phyloP scores from a whole-genome alignment of 805 yeast genomes.

The Candida hungchunana region DNA sequence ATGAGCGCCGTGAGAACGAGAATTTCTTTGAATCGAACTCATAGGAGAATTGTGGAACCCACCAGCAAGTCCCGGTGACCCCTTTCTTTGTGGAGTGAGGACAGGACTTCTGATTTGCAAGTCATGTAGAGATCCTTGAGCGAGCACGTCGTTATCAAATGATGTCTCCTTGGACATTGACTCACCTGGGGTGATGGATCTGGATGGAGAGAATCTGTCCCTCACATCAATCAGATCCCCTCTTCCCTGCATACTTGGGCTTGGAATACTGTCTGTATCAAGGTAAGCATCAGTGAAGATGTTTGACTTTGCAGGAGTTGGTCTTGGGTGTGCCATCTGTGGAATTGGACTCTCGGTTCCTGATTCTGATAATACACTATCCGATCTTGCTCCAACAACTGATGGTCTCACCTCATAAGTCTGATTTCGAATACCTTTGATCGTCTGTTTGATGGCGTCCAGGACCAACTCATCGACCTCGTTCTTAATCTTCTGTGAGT shows the following conservation, averaged over 20 bases:
- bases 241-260: conserved; percentile 13
- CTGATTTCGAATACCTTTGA: conserved; percentile 41
- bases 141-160: conserved; percentile 13
- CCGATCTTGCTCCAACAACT: conserved; percentile 3
- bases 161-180: conserved; percentile 12
- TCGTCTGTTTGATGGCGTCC: conserved; percentile 57
- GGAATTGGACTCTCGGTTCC: conserved; percentile 5
- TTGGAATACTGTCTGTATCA: conserved; percentile 39
- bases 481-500: conserved; percentile 67
- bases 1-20: conserved; percentile 17
- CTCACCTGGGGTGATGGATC: conserved; percentile 47
- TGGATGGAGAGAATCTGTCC: conserved; percentile 26
- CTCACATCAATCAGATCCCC: conserved; percentile 12
- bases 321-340: conserved; percentile 23
- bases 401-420: conserved; percentile 17
- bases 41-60: conserved; percentile 41
- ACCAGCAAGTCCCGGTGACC: conserved; percentile 22
- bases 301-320: conserved; percentile 22
- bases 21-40: conserved; percentile 58
- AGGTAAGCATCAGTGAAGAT: conserved; percentile 40
- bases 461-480: conserved; percentile 74
- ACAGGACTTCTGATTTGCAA: conserved; percentile 27
- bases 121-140: conserved; percentile 22
- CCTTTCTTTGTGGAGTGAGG: conserved; percentile 29
- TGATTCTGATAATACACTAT: conserved; percentile 7